A percentile compares a stretch with the other conserved stretches of the same genome.
phyloP scores from a whole-genome alignment of 2,329 filamentous ascomycete genomes.

The Knufia fluminis region DNA sequence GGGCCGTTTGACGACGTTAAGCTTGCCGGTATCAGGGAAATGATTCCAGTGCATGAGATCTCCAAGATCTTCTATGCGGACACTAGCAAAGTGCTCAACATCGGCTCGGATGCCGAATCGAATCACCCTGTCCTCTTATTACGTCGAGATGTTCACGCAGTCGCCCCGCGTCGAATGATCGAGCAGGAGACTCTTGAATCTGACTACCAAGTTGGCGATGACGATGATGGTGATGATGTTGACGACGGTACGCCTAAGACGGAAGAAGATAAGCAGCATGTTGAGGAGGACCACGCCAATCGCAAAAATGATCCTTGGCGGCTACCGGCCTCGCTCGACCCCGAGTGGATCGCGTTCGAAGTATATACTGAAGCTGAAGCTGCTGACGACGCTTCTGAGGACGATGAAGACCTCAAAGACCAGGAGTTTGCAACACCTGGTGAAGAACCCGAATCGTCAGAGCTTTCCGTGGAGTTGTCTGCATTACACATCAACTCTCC shows the following conservation, averaged over 20 bases:
- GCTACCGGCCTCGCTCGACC: constrained; percentile 67
- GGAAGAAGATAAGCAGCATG: constrained; percentile 3
- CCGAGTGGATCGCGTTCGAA: constrained; percentile 86
- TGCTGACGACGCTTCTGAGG: constrained; percentile 45
- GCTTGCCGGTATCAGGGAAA: constrained; percentile 56
- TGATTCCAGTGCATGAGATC: constrained; percentile 62
- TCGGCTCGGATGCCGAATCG: constrained; percentile 57
- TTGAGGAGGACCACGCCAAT: constrained; percentile 15
- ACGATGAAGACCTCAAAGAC: constrained; percentile 26
- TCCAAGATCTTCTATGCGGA: constrained; percentile 92
- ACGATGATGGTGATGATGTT: not conserved
- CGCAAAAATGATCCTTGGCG: constrained; percentile 41
- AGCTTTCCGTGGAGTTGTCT: constrained; percentile 26
- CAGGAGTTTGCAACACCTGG: constrained; percentile 12
- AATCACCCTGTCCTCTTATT: constrained; percentile 67
- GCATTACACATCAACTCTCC: constrained; percentile 11
- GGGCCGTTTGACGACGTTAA: constrained; percentile 52
- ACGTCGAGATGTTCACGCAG: constrained; percentile 59
- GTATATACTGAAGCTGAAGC: constrained; percentile 61
- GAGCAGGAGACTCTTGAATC: no score
- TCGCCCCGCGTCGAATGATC: constrained; percentile 52
- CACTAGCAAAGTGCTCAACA: constrained; percentile 80
- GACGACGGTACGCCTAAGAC: constrained; percentile 9
- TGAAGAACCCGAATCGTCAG: constrained; percentile 24
- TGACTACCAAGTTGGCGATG: no score